Evolutionary conservation across 768 basidiomycete genomes (phyloP).

Genomic region (Kwoniella botswanensis): DNA sequence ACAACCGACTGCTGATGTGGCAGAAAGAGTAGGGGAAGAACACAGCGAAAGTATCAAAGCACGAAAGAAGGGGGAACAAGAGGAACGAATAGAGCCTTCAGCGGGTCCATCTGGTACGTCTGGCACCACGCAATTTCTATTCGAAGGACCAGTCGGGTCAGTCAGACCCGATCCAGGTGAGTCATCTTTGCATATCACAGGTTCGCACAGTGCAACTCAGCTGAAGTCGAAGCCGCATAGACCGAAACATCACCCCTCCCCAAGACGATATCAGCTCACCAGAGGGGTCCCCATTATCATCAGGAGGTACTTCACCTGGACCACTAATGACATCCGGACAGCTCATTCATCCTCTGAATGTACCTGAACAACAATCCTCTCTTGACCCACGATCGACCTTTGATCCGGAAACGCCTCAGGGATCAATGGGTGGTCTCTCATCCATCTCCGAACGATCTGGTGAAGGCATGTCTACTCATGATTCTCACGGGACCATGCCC

Average conservation of each 20-base stretch:
- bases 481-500: neutral
- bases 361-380: neutral
- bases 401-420: neutral
- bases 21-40: no score
- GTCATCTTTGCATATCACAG: no score
- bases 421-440: neutral
- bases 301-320: neutral
- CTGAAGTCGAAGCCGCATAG: neutral
- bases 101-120: no score
- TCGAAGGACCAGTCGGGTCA: no score
- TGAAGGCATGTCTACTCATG: neutral
- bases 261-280: neutral
- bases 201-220: no score
- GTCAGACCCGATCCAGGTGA: no score
- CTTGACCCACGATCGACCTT: neutral
- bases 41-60: no score
- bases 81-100: no score
- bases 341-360: neutral
- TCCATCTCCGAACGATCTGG: neutral
- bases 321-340: neutral
- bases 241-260: neutral
- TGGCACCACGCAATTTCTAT: no score
- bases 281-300: neutral
- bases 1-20: no score
- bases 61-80: no score